These are phyloP conservation scores for Boletus insuetus DNA, from an alignment of 768 basidiomycete species.

Conservation along the genomic window DNA sequence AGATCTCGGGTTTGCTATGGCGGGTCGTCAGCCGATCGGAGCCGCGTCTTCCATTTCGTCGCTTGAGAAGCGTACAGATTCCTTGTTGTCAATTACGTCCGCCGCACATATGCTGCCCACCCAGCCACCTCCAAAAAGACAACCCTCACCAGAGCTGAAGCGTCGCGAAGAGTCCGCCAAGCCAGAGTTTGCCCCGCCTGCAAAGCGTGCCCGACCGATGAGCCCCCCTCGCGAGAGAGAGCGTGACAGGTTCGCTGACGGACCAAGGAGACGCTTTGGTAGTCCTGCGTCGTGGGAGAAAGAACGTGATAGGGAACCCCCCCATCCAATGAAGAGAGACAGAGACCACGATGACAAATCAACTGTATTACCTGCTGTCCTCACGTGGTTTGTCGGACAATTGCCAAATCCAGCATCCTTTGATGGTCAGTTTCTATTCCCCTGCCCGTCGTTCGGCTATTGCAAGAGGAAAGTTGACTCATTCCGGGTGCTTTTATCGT, in stretches of 20 bases:
- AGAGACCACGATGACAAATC: conserved; percentile 47
- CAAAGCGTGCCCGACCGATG: conserved; percentile 44
- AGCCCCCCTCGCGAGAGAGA: conserved; percentile 52
- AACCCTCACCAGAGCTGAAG: conserved; percentile 35
- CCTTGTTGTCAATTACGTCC: conserved; percentile 33
- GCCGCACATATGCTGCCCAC: conserved; percentile 23
- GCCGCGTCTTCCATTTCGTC: conserved; percentile 18
- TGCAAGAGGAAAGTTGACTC: conserved; percentile 12
- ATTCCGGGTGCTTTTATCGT: conserved; percentile 1
- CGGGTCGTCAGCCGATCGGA: conserved; percentile 27
- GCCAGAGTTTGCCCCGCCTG: conserved; percentile 38
- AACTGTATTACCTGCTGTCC: conserved; percentile 50
- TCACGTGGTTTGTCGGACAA: conserved; percentile 83
- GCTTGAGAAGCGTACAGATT: conserved; percentile 37
- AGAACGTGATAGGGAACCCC: conserved; percentile 42
- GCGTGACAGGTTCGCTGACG: conserved; percentile 40
- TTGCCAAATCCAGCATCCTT: conserved; percentile 73
- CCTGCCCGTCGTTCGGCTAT: conserved; percentile 7
- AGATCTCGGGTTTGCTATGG: conserved; percentile 80
- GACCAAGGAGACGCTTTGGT: conserved; percentile 38
- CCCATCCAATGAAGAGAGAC: conserved; percentile 37
- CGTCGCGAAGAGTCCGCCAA: conserved; percentile 43
- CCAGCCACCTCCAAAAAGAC: conserved; percentile 28
- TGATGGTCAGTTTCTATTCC: conserved; percentile 63
- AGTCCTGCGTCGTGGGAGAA: conserved; percentile 43